Base-by-base conservation (phyloP, 176 grass and related monocot genomes). In the Cocos nucifera region DNA sequence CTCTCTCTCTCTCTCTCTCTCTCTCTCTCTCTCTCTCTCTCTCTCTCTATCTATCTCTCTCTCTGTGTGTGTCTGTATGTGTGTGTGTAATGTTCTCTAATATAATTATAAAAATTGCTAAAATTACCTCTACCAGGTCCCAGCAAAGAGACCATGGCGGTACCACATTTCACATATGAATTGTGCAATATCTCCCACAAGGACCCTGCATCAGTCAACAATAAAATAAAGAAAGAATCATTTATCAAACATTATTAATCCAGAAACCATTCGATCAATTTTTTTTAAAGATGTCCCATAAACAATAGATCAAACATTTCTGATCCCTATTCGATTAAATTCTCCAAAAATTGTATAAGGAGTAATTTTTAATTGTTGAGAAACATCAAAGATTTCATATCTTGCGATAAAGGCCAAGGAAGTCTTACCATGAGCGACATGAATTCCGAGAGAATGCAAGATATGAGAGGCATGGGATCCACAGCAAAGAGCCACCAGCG, bases 401-500 rank as follows among this genome's bases (percentile, higher is more conserved):
- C 20, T 30, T 48, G 28, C 3, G 3, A 27, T 3, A 21, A 2
- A 3, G 10, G 35, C 10, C 18, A 19, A 18, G 17, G 60, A 63
- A 48, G 61, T 67, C 78, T 85, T 76, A 96, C 92, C 87, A 62
- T 90, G 87, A 66, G 58, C 83, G 61, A 85, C 26, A 44, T 97
- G 92, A 75, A 97, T 90, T 49, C 92, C 92, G 5, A 97, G 0
- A 17, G 83, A 91, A 78, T 97, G 92, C 28, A 97, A 75, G 39
- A 97, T 71, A 83, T 91, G 87, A 0, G 92, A 70, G 3, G 80
- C 81, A 59, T 97, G 87, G 23, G 81, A 69, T 54, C 92, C 92
- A 66, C 92, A 97, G 84, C 92, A 97, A 61, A 97, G 84, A 22
- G 92, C 92, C 23, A 97, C 92, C 73, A 97, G 92, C 79, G 92